Conservation (phyloP, 1,284 basidiomycete genomes). For the Cystobasidiaceae sp. region DNA sequence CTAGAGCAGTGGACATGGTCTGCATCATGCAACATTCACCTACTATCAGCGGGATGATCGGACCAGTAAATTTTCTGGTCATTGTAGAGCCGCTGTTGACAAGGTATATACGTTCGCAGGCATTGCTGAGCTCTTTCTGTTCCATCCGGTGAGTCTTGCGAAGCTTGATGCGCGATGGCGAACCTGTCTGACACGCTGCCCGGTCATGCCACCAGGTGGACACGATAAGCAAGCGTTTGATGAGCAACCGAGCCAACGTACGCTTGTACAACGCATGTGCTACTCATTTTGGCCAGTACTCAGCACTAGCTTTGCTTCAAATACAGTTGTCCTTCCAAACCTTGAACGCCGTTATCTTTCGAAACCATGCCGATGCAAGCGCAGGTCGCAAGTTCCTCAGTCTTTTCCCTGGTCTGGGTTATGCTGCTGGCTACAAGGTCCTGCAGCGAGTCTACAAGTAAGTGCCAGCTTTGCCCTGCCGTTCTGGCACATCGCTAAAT, state of each 20-base stretch:
- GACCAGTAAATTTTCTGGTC: neutral
- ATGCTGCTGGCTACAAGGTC: slow-evolving; percentile 96
- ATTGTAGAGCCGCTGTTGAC: neutral
- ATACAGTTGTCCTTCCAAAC: slow-evolving; percentile 13
- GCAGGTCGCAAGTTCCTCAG: slow-evolving; percentile 64
- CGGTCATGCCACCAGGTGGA: slow-evolving; percentile 50
- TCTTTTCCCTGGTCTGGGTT: slow-evolving; percentile 94
- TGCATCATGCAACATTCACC: neutral
- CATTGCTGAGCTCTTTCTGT: slow-evolving; percentile 77
- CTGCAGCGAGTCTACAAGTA: slow-evolving; percentile 74
- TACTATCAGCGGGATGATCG: slow-evolving; percentile 2
- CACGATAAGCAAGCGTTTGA: slow-evolving; percentile 92
- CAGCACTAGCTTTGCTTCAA: neutral
- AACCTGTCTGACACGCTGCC: neutral
- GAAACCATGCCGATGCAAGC: slow-evolving; percentile 67
- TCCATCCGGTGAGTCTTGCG: slow-evolving; percentile 54
- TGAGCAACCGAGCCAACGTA: slow-evolving; percentile 65
- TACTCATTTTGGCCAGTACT: neutral
- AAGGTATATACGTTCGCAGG: slow-evolving; percentile 52
- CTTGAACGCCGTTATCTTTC: slow-evolving; percentile 77
- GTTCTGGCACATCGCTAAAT: neutral
- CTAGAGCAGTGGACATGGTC: no score
- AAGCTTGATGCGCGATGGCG: neutral
- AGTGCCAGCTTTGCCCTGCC: neutral
- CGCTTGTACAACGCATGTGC: neutral